Evolutionary conservation across 2,329 filamentous ascomycete species (phyloP).

Genomic region (Coniosporium uncinatum): DNA sequence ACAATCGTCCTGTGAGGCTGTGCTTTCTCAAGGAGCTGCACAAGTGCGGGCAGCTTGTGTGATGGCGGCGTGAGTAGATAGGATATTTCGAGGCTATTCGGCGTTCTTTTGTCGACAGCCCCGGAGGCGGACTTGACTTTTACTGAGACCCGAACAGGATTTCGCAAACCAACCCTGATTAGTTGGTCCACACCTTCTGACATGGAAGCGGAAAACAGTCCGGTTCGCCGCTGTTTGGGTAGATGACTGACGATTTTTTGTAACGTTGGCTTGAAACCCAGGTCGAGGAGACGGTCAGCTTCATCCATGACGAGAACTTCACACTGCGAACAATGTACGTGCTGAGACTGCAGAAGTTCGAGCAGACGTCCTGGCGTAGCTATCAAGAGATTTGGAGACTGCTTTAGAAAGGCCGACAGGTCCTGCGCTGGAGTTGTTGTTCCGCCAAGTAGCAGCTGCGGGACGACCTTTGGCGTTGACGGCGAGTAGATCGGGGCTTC

Average conservation of each 20-base stretch:
- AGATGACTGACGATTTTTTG: conserved; percentile 79
- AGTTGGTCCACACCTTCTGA: conserved; percentile 93
- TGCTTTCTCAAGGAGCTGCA: conserved; percentile 62
- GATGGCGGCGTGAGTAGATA: conserved; percentile 73
- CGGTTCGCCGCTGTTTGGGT: conserved; percentile 90
- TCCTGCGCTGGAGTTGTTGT: conserved; percentile 80
- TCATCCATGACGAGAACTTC: conserved; percentile 93
- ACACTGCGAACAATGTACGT: conserved; percentile 87
- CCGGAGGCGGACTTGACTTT: conserved; percentile 61
- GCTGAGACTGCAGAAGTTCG: conserved; percentile 78
- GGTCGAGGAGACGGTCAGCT: conserved; percentile 85
- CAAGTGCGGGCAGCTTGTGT: conserved; percentile 73
- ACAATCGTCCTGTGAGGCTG: conserved; percentile 81
- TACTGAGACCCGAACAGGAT: conserved; percentile 92
- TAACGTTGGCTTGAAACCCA: conserved; percentile 90
- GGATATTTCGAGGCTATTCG: conserved; percentile 87
- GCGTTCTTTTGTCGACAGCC: conserved; percentile 81
- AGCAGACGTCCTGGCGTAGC: conserved; percentile 87
- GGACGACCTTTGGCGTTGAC: conserved; percentile 58
- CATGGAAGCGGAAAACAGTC: conserved; percentile 93
- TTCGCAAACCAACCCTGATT: conserved; percentile 84
- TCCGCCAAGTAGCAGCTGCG: conserved; percentile 85
- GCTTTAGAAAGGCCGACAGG: conserved; percentile 75
- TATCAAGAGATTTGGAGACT: conserved; percentile 83
- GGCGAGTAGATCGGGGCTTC: conserved; percentile 32